Evolutionary conservation across 2,329 filamentous ascomycete genomes (phyloP).

Genomic region (Phaeomoniella chlamydospora): DNA sequence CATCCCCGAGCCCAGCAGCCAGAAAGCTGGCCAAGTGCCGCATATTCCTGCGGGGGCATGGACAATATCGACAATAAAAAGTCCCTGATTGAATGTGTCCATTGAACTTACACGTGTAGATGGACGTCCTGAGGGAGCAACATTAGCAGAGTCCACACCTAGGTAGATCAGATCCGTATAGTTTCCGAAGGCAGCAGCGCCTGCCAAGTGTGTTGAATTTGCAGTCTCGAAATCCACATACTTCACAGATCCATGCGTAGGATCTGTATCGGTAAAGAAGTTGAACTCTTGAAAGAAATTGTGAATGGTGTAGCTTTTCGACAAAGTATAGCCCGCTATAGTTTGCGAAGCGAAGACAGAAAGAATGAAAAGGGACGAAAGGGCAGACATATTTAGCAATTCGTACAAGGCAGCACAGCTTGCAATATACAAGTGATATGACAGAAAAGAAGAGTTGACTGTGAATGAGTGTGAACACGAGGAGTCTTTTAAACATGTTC

Average conservation of each 20-base stretch:
- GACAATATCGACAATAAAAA: constrained; percentile 31
- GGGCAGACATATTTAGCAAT: no score
- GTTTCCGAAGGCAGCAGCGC: constrained; percentile 5
- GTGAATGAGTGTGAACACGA: no score
- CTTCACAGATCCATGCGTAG: constrained; percentile 29
- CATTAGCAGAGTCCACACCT: constrained; percentile 22
- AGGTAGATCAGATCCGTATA: constrained; percentile 22
- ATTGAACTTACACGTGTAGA: constrained; percentile 30
- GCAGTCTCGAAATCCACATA: constrained; percentile 17
- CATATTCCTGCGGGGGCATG: constrained; percentile 34
- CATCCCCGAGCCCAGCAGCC: constrained; percentile 21
- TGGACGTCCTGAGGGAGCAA: constrained; percentile 22
- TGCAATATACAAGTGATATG: no score
- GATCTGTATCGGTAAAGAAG: constrained; percentile 30
- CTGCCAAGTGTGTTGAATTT: constrained; percentile 3
- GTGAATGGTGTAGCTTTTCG: constrained; percentile 27
- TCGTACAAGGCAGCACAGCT: no score
- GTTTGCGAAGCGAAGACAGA: constrained; percentile 5
- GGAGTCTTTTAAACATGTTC: no score
- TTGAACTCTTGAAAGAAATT: constrained; percentile 35
- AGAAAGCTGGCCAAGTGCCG: constrained; percentile 37
- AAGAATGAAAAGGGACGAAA: neutral
- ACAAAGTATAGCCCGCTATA: constrained; percentile 20
- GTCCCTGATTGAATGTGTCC: constrained; percentile 27
- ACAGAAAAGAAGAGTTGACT: no score